A percentile compares a stretch with the other conserved stretches of the same genome.
Conservation (phyloP, 768 basidiomycete genomes). For the Lanmaoa pseudosensibilis region DNA sequence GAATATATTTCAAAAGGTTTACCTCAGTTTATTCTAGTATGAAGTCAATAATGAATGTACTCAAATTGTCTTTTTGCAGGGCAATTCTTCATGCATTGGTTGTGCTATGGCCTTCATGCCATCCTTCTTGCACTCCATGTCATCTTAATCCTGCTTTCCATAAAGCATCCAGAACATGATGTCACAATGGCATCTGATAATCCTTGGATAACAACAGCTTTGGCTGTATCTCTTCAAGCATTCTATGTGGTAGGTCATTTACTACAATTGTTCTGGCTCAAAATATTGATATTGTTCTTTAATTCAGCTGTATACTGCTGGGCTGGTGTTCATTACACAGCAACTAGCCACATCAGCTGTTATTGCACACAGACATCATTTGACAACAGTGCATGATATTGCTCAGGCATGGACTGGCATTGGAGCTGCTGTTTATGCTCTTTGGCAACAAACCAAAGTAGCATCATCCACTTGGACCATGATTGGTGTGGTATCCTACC, state of each 20-base stretch:
- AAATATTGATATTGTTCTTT: not conserved
- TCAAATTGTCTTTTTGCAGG: not conserved
- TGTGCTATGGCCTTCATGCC: too few species aligned
- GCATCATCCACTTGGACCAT: slow-evolving; percentile 11
- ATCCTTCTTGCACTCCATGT: too few species aligned
- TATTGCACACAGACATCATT: slow-evolving; percentile 1
- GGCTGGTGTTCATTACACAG: slow-evolving; percentile 22
- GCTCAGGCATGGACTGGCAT: slow-evolving; percentile 22
- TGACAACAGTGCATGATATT: slow-evolving; percentile 24
- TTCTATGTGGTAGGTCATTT: not conserved
- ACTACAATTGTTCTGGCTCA: not conserved
- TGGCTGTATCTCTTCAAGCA: slow-evolving; percentile 1
- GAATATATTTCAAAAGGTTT: not conserved
- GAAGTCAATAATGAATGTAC: not conserved
- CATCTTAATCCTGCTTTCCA: too few species aligned
- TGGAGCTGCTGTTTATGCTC: slow-evolving; percentile 15
- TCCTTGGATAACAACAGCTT: not conserved
- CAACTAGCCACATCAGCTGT: slow-evolving; percentile 9
- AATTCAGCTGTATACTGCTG: slow-evolving; percentile 15
- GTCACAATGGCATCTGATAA: not conserved
- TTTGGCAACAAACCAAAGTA: slow-evolving; percentile 18
- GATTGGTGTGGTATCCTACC: slow-evolving; percentile 17
- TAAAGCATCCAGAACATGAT: not conserved
- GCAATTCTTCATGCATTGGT: not conserved
- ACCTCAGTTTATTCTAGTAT: not conserved